Conservation (phyloP, 1,139 yeast species). For the Suhomyces chickasaworum region DNA sequence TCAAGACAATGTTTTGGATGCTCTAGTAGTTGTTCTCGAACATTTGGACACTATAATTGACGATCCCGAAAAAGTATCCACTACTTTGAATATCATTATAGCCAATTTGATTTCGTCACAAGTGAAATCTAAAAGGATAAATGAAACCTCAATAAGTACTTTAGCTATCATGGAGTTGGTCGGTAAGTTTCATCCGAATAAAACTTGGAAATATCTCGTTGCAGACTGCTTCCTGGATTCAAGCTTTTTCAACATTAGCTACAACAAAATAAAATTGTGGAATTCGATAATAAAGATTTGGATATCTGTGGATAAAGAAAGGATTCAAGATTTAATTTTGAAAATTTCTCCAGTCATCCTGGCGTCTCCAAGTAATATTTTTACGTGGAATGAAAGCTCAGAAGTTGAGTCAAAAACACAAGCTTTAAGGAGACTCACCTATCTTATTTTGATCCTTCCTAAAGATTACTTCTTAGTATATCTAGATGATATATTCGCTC, state of each 20-base stretch:
- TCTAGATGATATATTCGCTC: conserved; percentile 52
- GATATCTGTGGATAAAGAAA: conserved; percentile 61
- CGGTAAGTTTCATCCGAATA: conserved; percentile 39
- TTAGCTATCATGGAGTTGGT: conserved; percentile 41
- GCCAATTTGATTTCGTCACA: conserved; percentile 48
- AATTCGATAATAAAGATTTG: conserved; percentile 53
- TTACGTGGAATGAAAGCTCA: conserved; percentile 73
- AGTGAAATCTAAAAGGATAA: conserved; percentile 40
- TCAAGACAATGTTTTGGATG: conserved; percentile 42
- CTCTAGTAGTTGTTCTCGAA: conserved; percentile 41
- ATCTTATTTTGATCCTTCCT: conserved; percentile 61
- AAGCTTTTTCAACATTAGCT: conserved; percentile 42
- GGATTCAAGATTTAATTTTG: conserved; percentile 54
- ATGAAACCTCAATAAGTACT: conserved; percentile 34
- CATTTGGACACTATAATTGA: conserved; percentile 44
- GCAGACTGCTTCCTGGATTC: conserved; percentile 55
- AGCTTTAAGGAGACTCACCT: conserved; percentile 61
- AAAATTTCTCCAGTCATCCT: conserved; percentile 51
- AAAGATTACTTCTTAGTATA: conserved; percentile 53
- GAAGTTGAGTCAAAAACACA: conserved; percentile 55
- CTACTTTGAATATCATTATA: conserved; percentile 47
- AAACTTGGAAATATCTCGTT: conserved; percentile 54
- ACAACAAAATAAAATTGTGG: conserved; percentile 46
- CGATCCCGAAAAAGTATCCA: conserved; percentile 54
- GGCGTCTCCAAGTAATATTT: conserved; percentile 58